Evolutionary conservation across 2,329 filamentous ascomycete species (phyloP).

Genomic region (Stromatinia cepivora): DNA sequence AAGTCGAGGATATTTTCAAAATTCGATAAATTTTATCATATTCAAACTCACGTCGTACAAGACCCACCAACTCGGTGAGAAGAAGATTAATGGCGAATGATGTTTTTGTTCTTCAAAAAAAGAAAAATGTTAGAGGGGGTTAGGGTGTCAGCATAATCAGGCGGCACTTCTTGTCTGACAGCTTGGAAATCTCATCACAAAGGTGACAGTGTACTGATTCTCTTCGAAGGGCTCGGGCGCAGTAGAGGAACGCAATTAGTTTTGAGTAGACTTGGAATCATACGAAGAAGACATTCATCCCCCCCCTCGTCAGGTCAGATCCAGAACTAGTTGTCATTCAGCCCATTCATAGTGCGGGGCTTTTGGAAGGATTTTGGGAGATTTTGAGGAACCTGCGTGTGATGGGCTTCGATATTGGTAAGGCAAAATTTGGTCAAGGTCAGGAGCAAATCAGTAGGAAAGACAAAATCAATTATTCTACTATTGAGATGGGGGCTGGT

Average conservation of each 20-base stretch:
- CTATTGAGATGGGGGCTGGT: background rate
- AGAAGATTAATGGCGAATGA: background rate
- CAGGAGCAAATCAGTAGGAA: background rate
- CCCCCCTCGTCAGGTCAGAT: background rate
- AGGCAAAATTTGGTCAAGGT: background rate
- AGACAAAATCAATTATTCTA: background rate
- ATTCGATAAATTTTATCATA: background rate
- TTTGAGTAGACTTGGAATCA: background rate
- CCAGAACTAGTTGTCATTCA: background rate
- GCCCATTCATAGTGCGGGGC: background rate
- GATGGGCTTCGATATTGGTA: background rate
- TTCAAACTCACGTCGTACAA: background rate
- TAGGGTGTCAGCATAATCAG: background rate
- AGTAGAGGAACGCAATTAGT: background rate
- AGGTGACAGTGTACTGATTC: background rate
- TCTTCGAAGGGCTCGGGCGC: background rate
- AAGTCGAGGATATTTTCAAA: background rate
- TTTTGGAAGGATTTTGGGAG: background rate
- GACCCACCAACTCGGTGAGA: background rate
- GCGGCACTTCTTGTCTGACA: background rate
- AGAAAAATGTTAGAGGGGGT: background rate
- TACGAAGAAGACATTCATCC: background rate
- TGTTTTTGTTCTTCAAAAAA: constrained; percentile 4
- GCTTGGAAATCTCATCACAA: background rate
- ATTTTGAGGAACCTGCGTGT: background rate